These are phyloP conservation scores for Cunninghamia lanceolata DNA, from an alignment of 75 land plant species.

Conservation along the genomic window DNA sequence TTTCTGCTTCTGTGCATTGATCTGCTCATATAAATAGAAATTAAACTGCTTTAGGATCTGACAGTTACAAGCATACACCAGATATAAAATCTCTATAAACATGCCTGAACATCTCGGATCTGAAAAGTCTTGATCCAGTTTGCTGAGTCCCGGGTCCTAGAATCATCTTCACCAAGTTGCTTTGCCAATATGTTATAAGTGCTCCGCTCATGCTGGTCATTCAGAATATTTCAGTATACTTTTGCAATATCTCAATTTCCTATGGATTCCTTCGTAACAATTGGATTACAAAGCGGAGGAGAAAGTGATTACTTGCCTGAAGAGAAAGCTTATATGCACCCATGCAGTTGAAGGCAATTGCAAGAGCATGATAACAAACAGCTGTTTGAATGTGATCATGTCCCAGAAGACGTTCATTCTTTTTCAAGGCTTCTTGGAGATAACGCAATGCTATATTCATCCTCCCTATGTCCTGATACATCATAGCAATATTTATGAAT, in stretches of 20 bases:
- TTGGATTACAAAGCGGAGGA: not conserved
- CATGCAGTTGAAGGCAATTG: conserved; percentile 98
- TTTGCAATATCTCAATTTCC: not conserved
- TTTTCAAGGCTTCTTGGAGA: conserved; percentile 94
- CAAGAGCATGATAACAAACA: conserved; percentile 98
- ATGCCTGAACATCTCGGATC: conserved; percentile 13
- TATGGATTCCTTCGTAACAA: not conserved
- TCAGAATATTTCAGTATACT: not conserved
- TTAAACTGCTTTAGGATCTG: not conserved
- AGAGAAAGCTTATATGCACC: conserved; percentile 96
- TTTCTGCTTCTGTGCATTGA: conserved; percentile 84
- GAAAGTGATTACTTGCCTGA: conserved; percentile 48
- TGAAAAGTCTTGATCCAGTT: conserved; percentile 98
- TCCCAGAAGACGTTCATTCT: conserved; percentile 91
- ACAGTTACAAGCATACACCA: not conserved
- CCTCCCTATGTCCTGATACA: conserved; percentile 95
- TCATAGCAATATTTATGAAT: conserved; percentile 98
- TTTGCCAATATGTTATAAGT: conserved; percentile 94
- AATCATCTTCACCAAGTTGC: conserved; percentile 99
- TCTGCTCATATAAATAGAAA: conserved; percentile 31
- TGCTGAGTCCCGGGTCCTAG: conserved; percentile 91
- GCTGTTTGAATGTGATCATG: conserved; percentile 98
- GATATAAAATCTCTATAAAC: not conserved
- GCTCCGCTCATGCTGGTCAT: conserved; percentile 87
- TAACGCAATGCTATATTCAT: conserved; percentile 95